Evolutionary conservation across 805 yeast genomes (phyloP).

Genomic region (Kluyveromyces wickerhamii): DNA sequence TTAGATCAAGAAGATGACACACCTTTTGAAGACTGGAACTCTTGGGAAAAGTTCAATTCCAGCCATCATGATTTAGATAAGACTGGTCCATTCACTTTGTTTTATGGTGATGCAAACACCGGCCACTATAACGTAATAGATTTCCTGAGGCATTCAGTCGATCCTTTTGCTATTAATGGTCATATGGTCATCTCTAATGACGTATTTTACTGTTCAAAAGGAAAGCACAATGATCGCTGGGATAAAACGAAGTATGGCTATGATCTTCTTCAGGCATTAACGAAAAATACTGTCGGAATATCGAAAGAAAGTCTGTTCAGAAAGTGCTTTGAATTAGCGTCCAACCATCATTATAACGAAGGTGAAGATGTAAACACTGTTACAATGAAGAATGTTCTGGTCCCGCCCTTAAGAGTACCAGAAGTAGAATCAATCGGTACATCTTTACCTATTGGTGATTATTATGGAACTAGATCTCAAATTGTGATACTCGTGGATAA

Average conservation of each 20-base stretch:
- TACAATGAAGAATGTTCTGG: conserved; percentile 53
- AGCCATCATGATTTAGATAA: conserved; percentile 14
- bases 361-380: conserved; percentile 32
- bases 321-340: conserved; percentile 47
- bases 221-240: conserved; percentile 54
- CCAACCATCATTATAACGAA: conserved; percentile 30
- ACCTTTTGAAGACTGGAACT: conserved; percentile 21
- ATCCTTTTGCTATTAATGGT: conserved; percentile 20
- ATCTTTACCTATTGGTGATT: conserved; percentile 39
- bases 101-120: conserved; percentile 29
- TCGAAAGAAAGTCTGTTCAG: conserved; percentile 38
- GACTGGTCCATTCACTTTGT: conserved; percentile 30
- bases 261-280: conserved; percentile 32
- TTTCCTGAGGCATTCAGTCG: conserved; percentile 25
- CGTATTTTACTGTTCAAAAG: conserved; percentile 13
- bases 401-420: conserved; percentile 52
- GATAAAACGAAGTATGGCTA: conserved; percentile 56
- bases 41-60: conserved; percentile 18
- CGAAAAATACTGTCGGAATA: conserved; percentile 15
- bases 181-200: conserved; percentile 28
- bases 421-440: conserved; percentile 24
- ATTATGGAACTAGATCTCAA: conserved; percentile 85
- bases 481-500: conserved; percentile 59
- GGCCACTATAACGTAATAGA: conserved; percentile 22
- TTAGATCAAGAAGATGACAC: conserved; percentile 23